Percentiles rank a stretch among this genome's conserved stretches.
These are phyloP conservation scores for Bipolaris oryzae DNA, from an alignment of 2,329 filamentous ascomycete genomes.

Conservation along the genomic window DNA sequence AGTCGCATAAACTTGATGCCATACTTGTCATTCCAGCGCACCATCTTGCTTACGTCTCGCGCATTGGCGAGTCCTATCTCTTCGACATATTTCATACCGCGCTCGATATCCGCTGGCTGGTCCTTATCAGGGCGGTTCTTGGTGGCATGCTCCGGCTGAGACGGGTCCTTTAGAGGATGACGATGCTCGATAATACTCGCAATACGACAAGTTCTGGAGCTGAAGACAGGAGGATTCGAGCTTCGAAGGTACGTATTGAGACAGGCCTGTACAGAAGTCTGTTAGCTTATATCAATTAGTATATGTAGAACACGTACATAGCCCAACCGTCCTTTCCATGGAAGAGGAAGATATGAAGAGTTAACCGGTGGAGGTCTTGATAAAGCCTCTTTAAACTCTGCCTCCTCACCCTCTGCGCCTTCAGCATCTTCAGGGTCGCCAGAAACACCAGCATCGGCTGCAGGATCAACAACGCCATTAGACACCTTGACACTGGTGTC, in stretches of 20 bases:
- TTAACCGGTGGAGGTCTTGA: conserved; percentile 77
- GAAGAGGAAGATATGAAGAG: conserved; percentile 80
- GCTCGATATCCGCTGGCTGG: conserved; percentile 67
- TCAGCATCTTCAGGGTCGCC: conserved; percentile 57
- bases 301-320: conserved; percentile 66
- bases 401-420: conserved; percentile 54
- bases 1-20: conserved; percentile 91
- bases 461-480: conserved; percentile 21
- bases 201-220: conserved; percentile 88
- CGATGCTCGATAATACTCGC: conserved; percentile 88
- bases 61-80: conserved; percentile 80
- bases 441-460: conserved; percentile 23
- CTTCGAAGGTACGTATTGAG: conserved; percentile 88
- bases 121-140: conserved; percentile 85
- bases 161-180: conserved; percentile 77
- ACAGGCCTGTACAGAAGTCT: conserved; percentile 66
- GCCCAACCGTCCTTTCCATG: conserved; percentile 87
- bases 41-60: conserved; percentile 80
- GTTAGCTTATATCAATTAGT: conserved; percentile 26
- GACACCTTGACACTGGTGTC: conserved; percentile 14
- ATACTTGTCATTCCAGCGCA: conserved; percentile 90
- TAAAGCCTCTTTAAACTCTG: conserved; percentile 64
- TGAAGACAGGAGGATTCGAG: conserved; percentile 83
- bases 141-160: conserved; percentile 76
- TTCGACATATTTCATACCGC: conserved; percentile 76